phyloP scores from a whole-genome alignment of 306 rosid genomes.

The Dalbergia oliveri region DNA sequence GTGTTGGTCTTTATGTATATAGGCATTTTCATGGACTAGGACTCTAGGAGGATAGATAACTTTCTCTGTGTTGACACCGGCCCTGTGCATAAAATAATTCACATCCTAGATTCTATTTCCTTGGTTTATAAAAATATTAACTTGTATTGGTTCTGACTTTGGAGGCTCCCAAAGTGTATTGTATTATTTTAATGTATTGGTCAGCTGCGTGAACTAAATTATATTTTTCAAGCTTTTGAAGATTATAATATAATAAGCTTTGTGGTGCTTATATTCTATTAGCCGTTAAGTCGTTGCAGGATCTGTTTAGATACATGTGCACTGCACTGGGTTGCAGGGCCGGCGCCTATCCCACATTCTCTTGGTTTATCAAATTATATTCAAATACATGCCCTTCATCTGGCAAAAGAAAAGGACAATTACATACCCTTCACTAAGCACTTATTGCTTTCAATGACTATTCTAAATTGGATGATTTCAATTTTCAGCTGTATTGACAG shows the following conservation, averaged over 20 bases:
- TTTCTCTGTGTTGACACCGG: conserved; percentile 40
- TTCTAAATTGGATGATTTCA: neutral
- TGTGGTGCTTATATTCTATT: neutral
- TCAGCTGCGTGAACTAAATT: conserved; percentile 5
- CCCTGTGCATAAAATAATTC: conserved; percentile 36
- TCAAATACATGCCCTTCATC: neutral
- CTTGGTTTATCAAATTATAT: neutral
- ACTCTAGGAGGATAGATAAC: conserved; percentile 2
- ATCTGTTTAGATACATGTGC: conserved; percentile 28
- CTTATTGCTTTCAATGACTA: conserved; percentile 8
- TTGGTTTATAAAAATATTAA: conserved; percentile 19
- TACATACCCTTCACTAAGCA: neutral
- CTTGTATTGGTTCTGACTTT: conserved; percentile 53
- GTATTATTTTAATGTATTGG: neutral
- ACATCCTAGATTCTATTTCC: conserved; percentile 44
- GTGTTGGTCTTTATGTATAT: neutral
- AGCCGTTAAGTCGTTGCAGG: conserved; percentile 14
- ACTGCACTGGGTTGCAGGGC: conserved; percentile 56
- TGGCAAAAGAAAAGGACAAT: no score
- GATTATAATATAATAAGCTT: neutral
- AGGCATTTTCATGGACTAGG: neutral
- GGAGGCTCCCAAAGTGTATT: conserved; percentile 19
- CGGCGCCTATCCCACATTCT: conserved; percentile 74
- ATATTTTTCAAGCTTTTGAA: conserved; percentile 26
- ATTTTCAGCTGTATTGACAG: neutral